Evolutionary conservation across 257 asterid species (phyloP), one percentile per base, ranked within the genome.

Genomic region (Nicotiana paniculata): DNA sequence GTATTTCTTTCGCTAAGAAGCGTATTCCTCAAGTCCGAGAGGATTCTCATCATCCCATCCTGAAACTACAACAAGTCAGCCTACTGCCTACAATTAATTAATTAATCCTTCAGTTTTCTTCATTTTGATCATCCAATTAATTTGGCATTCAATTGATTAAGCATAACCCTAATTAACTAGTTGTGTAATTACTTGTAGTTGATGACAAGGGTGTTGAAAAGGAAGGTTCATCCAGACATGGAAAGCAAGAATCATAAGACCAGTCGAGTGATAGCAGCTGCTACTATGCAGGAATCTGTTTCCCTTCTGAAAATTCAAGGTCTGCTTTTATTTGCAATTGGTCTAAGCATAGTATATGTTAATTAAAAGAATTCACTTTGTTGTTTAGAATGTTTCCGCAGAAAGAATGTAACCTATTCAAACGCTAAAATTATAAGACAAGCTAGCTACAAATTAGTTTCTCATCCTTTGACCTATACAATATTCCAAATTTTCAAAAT

Each of bases 171-270:
- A 51, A 72, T 18, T 18, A 39, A 58, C 68, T 35, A 28, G 16
- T 4, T 59, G 18, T 51, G 15, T 15, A 43, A 37, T 64, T 17
- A 16, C 54, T 11, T 16, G 15, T 80, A 92, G 97, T 17, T 91
- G 88, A 85, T 91, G 88, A 84, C 92, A 66, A 90, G 85, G 87
- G 89, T 91, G 91, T 65, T 91, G 92, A 91, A 82, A 85, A 90
- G 85, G 82, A 93, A 93, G 90, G 85, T 93, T 81, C 97, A 93
- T 69, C 97, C 96, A 0, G 95, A 90, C 39, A 57, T 84, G 54
- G 89, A 79, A 64, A 77, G 66, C 37, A 87, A 85, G 77, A 64
- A 77, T 63, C 69, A 80, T 51, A 75, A 51, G 46, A 51, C 51
- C 79, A 74, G 63, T 74, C 43, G 12, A 39, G 46, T 4, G 9